These are phyloP conservation scores for Paramecium bursaria DNA, from an alignment of 73 alveolate genomes.

Conservation along the genomic window DNA sequence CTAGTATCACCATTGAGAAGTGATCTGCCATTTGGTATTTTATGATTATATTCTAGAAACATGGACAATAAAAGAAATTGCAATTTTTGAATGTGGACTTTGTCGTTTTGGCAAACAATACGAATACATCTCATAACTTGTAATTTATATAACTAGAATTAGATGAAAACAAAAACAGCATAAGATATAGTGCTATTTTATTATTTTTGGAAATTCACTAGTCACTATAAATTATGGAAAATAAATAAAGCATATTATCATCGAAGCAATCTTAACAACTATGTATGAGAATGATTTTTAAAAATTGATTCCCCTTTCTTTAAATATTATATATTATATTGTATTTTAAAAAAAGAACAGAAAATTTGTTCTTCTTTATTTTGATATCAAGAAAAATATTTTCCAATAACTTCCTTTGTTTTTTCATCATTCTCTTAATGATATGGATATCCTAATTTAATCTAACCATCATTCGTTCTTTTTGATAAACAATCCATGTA, in stretches of 20 bases:
- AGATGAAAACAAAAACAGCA: constrained; percentile 45
- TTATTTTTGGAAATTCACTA: constrained; percentile 63
- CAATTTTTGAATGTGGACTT: constrained; percentile 67
- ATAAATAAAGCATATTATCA: constrained; percentile 60
- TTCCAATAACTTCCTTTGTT: constrained; percentile 1
- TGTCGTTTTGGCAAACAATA: constrained; percentile 69
- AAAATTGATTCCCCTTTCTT: too few species aligned
- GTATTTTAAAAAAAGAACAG: too few species aligned
- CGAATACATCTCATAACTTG: constrained; percentile 46
- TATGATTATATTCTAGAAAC: constrained; percentile 23
- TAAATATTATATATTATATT: too few species aligned
- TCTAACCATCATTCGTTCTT: background rate
- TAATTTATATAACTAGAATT: background rate
- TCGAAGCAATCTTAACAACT: constrained; percentile 58
- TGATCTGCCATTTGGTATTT: constrained; percentile 62
- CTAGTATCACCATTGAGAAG: constrained; percentile 63
- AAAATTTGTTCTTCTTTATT: too few species aligned
- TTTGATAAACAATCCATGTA: constrained; percentile 37
- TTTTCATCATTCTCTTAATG: constrained; percentile 56
- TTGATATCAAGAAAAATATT: too few species aligned
- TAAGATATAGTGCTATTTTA: constrained; percentile 61
- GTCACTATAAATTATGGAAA: constrained; percentile 69
- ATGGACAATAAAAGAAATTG: constrained; percentile 66
- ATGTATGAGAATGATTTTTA: constrained; percentile 47
- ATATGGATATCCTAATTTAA: constrained; percentile 57